phyloP scores from a whole-genome alignment of 768 basidiomycete genomes.

The Amanita subjunquillea region DNA sequence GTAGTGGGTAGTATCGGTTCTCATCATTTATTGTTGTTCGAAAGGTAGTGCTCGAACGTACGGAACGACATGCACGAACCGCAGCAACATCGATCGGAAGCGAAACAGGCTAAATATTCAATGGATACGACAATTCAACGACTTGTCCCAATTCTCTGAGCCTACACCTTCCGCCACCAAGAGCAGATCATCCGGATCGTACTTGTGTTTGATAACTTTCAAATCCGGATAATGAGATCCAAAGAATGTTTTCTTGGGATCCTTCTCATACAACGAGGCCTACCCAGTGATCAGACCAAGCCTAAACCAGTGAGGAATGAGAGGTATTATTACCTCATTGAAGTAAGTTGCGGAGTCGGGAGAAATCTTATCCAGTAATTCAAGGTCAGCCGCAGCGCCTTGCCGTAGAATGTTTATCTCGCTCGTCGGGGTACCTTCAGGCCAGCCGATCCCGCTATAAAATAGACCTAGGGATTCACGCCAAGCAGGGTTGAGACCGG shows the following conservation, averaged over 20 bases:
- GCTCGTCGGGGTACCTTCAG: neutral
- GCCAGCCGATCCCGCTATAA: conserved; percentile 15
- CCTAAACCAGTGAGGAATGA: neutral
- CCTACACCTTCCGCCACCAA: conserved; percentile 37
- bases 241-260: conserved; percentile 33
- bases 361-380: conserved; percentile 16
- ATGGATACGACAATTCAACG: conserved; percentile 7
- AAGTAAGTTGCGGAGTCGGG: conserved; percentile 33
- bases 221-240: conserved; percentile 31
- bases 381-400: conserved; percentile 12
- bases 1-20: too few relatives aligned
- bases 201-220: conserved; percentile 30
- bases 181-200: conserved; percentile 36
- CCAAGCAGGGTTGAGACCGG: conserved; percentile 39
- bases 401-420: neutral
- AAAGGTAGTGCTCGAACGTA: too few relatives aligned
- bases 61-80: too few relatives aligned
- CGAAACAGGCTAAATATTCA: neutral
- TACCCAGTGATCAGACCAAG: conserved; percentile 7
- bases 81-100: too few relatives aligned
- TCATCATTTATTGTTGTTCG: too few relatives aligned
- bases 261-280: conserved; percentile 32
- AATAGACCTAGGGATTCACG: conserved; percentile 27
- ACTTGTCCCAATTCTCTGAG: conserved; percentile 38
- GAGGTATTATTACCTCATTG: conserved; percentile 34